Conservation (phyloP, 495 filamentous ascomycete species). For the Penicillium odoratum region DNA sequence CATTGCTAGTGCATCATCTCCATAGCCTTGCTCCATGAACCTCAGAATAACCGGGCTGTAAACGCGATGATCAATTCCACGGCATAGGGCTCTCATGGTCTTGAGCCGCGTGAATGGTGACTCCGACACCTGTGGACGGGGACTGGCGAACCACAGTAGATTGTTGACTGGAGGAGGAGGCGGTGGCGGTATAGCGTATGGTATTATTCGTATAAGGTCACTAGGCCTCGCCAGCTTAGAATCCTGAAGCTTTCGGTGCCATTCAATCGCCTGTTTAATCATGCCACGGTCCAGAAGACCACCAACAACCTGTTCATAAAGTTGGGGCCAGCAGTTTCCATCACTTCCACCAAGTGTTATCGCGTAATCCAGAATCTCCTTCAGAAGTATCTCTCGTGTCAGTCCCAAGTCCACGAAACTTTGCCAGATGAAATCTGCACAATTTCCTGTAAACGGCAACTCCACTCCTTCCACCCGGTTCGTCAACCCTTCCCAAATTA, state of each 20-base stretch:
- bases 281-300: conserved; percentile 41
- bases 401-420: conserved; percentile 53
- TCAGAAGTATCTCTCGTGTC: conserved; percentile 46
- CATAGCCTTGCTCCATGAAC: conserved; percentile 51
- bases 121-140: not conserved
- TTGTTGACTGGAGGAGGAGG: not conserved
- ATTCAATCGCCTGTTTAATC: conserved; percentile 42
- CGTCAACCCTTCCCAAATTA: conserved; percentile 64
- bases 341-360: conserved; percentile 47
- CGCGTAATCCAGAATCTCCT: conserved; percentile 56
- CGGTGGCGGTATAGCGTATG: conserved; percentile 21
- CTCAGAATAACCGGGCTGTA: conserved; percentile 62
- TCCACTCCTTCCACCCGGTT: conserved; percentile 37
- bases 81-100: conserved; percentile 52
- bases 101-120: conserved; percentile 16
- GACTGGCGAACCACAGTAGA: not conserved
- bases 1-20: conserved; percentile 57
- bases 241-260: conserved; percentile 45
- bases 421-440: conserved; percentile 58
- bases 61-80: conserved; percentile 43
- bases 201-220: conserved; percentile 41
- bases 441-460: conserved; percentile 48
- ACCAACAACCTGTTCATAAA: conserved; percentile 53
- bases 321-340: conserved; percentile 41
- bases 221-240: conserved; percentile 28